Conservation (phyloP, 306 rosid species). For the Herpetospermum pedunculosum region DNA sequence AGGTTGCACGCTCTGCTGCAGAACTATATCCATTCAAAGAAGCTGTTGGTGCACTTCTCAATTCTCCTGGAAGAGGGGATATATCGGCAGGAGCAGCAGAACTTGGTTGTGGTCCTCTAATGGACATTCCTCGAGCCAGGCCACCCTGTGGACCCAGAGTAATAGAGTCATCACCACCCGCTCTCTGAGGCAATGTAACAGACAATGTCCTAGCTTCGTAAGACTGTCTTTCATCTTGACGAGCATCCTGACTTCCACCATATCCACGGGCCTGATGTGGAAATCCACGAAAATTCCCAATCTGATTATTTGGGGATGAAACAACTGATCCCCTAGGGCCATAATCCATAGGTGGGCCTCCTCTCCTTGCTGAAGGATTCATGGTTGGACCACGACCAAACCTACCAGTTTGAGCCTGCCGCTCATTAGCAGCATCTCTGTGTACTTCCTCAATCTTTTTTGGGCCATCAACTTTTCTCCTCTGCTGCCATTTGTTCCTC, state of each 20-base stretch:
- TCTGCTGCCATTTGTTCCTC: constrained; percentile 85
- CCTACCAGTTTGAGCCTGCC: constrained; percentile 80
- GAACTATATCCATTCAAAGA: constrained; percentile 51
- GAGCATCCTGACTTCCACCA: constrained; percentile 70
- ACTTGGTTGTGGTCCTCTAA: constrained; percentile 55
- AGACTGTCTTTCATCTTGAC: constrained; percentile 51
- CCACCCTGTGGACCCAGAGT: constrained; percentile 93
- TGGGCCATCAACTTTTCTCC: constrained; percentile 95
- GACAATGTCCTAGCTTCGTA: constrained; percentile 59
- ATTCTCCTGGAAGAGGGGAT: constrained; percentile 25
- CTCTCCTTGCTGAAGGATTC: constrained; percentile 44
- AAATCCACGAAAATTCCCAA: constrained; percentile 53
- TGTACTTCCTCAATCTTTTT: constrained; percentile 97
- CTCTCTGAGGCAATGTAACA: constrained; percentile 47
- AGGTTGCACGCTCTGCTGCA: constrained; percentile 28
- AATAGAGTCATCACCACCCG: constrained; percentile 54
- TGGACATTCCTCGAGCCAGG: constrained; percentile 91
- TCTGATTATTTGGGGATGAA: constrained; percentile 48
- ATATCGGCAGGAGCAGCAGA: constrained; percentile 35
- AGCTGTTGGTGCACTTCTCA: constrained; percentile 33
- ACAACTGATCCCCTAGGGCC: constrained; percentile 49
- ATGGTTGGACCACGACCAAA: constrained; percentile 54
- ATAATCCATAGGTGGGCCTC: constrained; percentile 54
- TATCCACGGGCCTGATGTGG: constrained; percentile 53
- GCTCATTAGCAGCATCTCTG: constrained; percentile 94